A percentile compares a stretch with the other conserved stretches of the same genome.
These are phyloP conservation scores for Nemania sp. DNA, from an alignment of 2,329 filamentous ascomycete species.

Conservation along the genomic window DNA sequence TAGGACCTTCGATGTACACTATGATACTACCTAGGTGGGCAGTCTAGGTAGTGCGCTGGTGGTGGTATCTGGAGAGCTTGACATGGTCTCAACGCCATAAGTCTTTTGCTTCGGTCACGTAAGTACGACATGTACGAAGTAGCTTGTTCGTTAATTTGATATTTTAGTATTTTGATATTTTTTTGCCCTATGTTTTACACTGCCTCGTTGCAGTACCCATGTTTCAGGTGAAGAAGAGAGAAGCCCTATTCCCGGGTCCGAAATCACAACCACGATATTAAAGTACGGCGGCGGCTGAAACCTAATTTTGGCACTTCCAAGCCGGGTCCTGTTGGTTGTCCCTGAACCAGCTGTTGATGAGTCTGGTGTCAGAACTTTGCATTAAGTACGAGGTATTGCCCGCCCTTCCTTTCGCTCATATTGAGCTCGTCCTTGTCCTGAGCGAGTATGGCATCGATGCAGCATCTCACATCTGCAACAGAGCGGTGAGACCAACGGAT, in stretches of 20 bases:
- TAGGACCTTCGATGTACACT: too few species aligned
- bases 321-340: neutral
- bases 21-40: too few species aligned
- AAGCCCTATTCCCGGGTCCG: too few species aligned
- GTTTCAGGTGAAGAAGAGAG: conserved; percentile 3
- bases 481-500: conserved; percentile 30
- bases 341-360: neutral
- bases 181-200: neutral
- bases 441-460: neutral
- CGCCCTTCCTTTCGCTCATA: neutral
- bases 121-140: neutral
- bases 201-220: neutral
- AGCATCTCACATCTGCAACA: conserved; percentile 31
- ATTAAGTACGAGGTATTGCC: neutral
- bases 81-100: neutral
- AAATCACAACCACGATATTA: neutral
- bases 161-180: neutral
- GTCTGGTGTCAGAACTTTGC: neutral
- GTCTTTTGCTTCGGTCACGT: neutral
- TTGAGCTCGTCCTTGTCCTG: neutral
- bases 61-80: too few species aligned
- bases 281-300: neutral
- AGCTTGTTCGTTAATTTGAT: neutral
- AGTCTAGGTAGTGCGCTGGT: too few species aligned
- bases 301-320: neutral